Evolutionary conservation across 1,284 basidiomycete genomes (phyloP).

Genomic region (Apiotrichum porosum): DNA sequence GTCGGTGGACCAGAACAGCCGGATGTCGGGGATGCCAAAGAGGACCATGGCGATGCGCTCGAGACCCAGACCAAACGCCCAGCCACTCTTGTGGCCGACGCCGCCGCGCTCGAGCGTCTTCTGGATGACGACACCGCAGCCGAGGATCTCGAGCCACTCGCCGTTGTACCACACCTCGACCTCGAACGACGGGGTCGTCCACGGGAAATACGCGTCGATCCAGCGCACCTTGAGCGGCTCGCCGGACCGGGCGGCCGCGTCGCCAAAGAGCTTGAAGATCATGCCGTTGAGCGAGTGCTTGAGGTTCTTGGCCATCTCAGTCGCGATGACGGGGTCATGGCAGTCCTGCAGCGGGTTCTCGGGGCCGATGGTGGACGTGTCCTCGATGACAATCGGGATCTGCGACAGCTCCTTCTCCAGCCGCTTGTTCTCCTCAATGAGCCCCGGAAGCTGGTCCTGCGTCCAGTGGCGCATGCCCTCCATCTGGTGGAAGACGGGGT

Average conservation of each 20-base stretch:
- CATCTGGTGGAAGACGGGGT: slow-evolving; percentile 98
- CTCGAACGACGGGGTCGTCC: slow-evolving; percentile 95
- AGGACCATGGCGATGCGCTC: slow-evolving; percentile 99
- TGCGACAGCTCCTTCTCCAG: slow-evolving; percentile 60
- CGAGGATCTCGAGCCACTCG: slow-evolving; percentile 95
- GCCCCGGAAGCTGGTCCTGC: slow-evolving; percentile 50
- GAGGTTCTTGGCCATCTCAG: slow-evolving; percentile 73
- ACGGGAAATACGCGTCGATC: slow-evolving; percentile 98
- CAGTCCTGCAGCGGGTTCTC: slow-evolving; percentile 74
- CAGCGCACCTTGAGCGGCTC: slow-evolving; percentile 80
- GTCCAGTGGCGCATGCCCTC: slow-evolving; percentile 81
- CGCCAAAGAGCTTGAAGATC: slow-evolving; percentile 77
- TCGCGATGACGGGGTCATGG: slow-evolving; percentile 68
- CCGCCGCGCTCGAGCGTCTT: slow-evolving; percentile 79
- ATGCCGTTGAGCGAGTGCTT: slow-evolving; percentile 89
- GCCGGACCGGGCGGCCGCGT: slow-evolving; percentile 47
- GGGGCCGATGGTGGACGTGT: slow-evolving; percentile 67
- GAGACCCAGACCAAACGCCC: slow-evolving; percentile 97
- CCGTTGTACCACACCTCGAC: slow-evolving; percentile 96
- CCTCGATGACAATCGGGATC: slow-evolving; percentile 78
- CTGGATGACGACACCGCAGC: slow-evolving; percentile 88
- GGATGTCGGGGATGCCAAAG: slow-evolving; percentile 94
- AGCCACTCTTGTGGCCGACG: slow-evolving; percentile 78
- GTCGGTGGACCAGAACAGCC: slow-evolving; percentile 97
- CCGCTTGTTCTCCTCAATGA: slow-evolving; percentile 51